Conservation (phyloP, 75 land plant species). For the Pinus albicaulis region DNA sequence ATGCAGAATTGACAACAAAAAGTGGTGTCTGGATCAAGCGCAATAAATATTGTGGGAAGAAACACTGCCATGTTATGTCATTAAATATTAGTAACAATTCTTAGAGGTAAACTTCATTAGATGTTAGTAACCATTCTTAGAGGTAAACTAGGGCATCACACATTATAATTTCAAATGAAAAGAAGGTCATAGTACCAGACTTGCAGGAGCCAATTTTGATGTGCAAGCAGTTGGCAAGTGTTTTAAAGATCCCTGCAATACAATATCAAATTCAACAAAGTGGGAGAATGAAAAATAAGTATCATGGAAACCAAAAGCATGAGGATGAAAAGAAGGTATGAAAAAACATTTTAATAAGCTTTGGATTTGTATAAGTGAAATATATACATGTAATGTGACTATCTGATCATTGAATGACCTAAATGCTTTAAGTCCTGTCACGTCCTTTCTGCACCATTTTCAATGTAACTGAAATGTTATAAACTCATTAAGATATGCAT, state of each 20-base stretch:
- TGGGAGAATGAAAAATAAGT: neutral
- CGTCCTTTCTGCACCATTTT: too few relatives aligned
- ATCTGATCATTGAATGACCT: too few relatives aligned
- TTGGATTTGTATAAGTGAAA: neutral
- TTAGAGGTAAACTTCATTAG: constrained; percentile 36
- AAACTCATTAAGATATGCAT: too few relatives aligned
- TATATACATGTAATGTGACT: neutral
- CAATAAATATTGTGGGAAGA: too few relatives aligned
- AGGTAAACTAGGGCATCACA: constrained; percentile 1
- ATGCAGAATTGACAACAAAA: constrained; percentile 66
- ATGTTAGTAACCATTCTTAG: neutral
- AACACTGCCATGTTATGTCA: too few relatives aligned
- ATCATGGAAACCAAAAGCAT: constrained; percentile 9
- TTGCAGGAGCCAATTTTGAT: constrained; percentile 7
- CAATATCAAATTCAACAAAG: neutral
- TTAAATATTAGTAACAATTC: neutral
- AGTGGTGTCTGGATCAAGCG: constrained; percentile 46
- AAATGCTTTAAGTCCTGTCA: too few relatives aligned
- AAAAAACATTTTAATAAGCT: neutral
- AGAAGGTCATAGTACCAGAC: neutral
- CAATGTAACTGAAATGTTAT: too few relatives aligned
- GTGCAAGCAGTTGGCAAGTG: too few relatives aligned
- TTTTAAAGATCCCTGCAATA: constrained; percentile 22
- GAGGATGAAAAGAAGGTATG: neutral
- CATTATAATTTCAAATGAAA: neutral